Conservation (phyloP, 805 yeast genomes). For the Candida rishiriensis region DNA sequence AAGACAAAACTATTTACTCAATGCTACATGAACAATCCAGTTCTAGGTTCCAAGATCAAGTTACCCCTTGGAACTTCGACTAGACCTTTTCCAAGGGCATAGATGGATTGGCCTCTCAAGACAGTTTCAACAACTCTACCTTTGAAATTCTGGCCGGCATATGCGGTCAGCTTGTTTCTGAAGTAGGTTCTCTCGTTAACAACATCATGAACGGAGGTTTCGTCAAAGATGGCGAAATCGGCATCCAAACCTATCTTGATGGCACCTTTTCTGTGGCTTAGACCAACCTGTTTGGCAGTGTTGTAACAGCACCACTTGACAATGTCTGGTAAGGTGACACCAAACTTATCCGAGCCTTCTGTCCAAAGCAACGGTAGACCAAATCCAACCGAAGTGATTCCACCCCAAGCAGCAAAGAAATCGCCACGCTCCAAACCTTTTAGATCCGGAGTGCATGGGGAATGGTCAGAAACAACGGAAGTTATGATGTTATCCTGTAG, state of each 20-base stretch:
- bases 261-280: conserved; percentile 66
- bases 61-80: conserved; percentile 54
- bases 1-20: not conserved
- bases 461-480: conserved; percentile 91
- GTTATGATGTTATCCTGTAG: conserved; percentile 60
- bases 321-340: conserved; percentile 46
- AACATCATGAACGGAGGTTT: conserved; percentile 45
- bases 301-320: conserved; percentile 76
- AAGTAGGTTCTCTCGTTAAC: conserved; percentile 56
- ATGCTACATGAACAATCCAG: conserved; percentile 1
- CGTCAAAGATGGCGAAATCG: conserved; percentile 80
- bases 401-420: conserved; percentile 94
- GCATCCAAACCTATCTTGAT: conserved; percentile 79
- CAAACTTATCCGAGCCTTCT: conserved; percentile 47
- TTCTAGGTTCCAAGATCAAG: conserved; percentile 58
- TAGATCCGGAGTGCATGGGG: conserved; percentile 91
- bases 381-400: conserved; percentile 87
- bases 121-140: conserved; percentile 81
- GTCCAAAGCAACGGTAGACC: conserved; percentile 82
- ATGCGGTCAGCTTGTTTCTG: conserved; percentile 87
- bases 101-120: conserved; percentile 71
- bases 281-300: conserved; percentile 83
- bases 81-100: conserved; percentile 51
- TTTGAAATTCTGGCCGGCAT: conserved; percentile 59
- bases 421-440: conserved; percentile 81